Percentiles rank a stretch among this genome's conserved stretches.
Conservation (phyloP, 805 yeast genomes). For the Pichia ethanolica region DNA sequence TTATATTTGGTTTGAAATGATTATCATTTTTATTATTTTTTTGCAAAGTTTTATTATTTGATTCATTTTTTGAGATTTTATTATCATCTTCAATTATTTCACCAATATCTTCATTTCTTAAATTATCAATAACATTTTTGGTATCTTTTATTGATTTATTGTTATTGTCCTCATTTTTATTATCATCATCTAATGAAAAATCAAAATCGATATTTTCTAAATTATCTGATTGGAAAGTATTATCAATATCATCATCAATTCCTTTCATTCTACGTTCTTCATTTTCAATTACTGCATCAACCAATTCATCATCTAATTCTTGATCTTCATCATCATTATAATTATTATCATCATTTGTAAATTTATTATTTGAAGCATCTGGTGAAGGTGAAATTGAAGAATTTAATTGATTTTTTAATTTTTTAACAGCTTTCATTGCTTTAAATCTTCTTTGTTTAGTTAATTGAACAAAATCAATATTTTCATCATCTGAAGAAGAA, state of each 20-base stretch:
- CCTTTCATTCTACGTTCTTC: conserved; percentile 32
- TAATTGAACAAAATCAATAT: conserved; percentile 63
- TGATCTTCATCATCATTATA: conserved; percentile 29
- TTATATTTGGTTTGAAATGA: too few relatives aligned
- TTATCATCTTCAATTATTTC: conserved; percentile 36
- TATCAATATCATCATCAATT: conserved; percentile 21
- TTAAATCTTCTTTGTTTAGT: conserved; percentile 60
- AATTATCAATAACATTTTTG: conserved; percentile 6
- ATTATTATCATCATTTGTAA: conserved; percentile 2
- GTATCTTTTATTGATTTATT: conserved; percentile 1
- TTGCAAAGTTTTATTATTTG: background rate
- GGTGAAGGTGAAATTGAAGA: conserved; percentile 6
- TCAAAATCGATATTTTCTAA: conserved; percentile 20
- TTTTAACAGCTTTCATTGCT: conserved; percentile 41
- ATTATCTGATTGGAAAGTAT: conserved; percentile 8
- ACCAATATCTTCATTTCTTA: conserved; percentile 54
- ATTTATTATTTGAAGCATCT: too few relatives aligned
- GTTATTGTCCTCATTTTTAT: conserved; percentile 27
- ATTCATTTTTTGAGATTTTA: background rate
- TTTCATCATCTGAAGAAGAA: conserved; percentile 49
- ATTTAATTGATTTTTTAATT: conserved; percentile 12
- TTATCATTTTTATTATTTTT: too few relatives aligned
- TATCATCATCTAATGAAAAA: conserved; percentile 23
- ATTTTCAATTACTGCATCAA: conserved; percentile 35
- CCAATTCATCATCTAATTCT: conserved; percentile 34